Evolutionary conservation across 2,329 filamentous ascomycete species (phyloP).

Genomic region (Cladosporium oxysporum): DNA sequence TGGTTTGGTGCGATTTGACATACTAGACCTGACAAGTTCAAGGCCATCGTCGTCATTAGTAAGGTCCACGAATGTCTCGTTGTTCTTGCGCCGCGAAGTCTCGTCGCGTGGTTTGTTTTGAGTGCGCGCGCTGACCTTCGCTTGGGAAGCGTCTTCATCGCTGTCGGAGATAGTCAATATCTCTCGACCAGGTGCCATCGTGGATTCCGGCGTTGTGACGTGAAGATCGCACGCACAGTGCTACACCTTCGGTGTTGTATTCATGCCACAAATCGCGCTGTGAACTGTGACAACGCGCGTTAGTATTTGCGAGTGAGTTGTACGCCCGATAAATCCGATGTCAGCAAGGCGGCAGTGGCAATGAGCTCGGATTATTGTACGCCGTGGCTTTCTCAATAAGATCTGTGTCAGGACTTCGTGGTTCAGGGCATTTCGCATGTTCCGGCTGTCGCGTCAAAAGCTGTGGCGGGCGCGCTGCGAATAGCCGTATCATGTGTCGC

Average conservation of each 20-base stretch:
- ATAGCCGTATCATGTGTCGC: background rate
- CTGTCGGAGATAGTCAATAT: background rate
- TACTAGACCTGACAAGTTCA: background rate
- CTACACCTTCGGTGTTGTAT: background rate
- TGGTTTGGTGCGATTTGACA: background rate
- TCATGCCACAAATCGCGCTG: background rate
- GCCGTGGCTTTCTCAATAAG: background rate
- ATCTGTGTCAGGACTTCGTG: background rate
- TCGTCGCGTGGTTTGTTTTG: background rate
- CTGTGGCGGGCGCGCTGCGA: conserved; percentile 6
- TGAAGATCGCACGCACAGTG: background rate
- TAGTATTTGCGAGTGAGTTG: background rate
- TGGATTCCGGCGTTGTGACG: background rate
- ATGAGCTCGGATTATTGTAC: background rate
- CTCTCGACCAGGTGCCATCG: background rate
- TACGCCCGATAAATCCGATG: background rate
- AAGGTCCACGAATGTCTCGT: background rate
- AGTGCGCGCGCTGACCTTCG: background rate
- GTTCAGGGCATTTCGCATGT: background rate
- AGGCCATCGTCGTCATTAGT: background rate
- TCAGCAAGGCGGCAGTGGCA: background rate
- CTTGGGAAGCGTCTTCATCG: background rate
- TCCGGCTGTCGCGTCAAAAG: background rate
- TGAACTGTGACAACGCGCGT: background rate
- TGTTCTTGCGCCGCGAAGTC: background rate